These are phyloP conservation scores for Cladosporium halotolerans DNA, from an alignment of 2,329 filamentous ascomycete species.

Conservation along the genomic window DNA sequence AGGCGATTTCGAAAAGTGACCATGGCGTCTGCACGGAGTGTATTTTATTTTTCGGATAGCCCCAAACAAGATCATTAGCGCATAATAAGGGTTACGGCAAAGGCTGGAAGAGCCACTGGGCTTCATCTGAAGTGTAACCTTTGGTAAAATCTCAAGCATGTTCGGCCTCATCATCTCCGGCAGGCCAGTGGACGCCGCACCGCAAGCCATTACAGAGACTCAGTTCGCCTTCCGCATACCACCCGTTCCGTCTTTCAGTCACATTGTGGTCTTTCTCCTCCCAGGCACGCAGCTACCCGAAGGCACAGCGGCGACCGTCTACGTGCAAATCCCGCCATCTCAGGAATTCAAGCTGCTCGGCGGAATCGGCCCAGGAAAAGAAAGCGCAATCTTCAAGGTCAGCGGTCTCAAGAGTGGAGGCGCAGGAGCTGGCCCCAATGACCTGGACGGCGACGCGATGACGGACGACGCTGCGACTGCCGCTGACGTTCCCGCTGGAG, in stretches of 20 bases:
- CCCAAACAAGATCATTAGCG: neutral
- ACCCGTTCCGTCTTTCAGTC: constrained; percentile 52
- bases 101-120: too few species aligned
- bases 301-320: constrained; percentile 79
- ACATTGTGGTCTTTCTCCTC: constrained; percentile 83
- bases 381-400: constrained; percentile 85
- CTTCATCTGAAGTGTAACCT: too few species aligned
- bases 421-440: constrained; percentile 25
- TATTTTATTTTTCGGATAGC: neutral
- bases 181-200: constrained; percentile 53
- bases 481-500: constrained; percentile 21
- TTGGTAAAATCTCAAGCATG: constrained; percentile 33
- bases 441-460: constrained; percentile 47
- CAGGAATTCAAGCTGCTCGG: constrained; percentile 76
- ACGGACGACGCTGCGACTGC: constrained; percentile 31
- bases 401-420: constrained; percentile 36
- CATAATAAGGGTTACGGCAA: too few species aligned
- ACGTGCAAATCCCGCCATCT: constrained; percentile 62
- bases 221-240: constrained; percentile 64
- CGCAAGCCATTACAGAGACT: constrained; percentile 49
- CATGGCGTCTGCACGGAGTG: neutral
- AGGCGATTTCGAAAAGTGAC: neutral
- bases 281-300: constrained; percentile 68
- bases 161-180: constrained; percentile 58
- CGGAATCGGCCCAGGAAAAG: constrained; percentile 82